These are phyloP conservation scores for Leishmania amazonensis DNA, from an alignment of 208 protist species.

Conservation along the genomic window DNA sequence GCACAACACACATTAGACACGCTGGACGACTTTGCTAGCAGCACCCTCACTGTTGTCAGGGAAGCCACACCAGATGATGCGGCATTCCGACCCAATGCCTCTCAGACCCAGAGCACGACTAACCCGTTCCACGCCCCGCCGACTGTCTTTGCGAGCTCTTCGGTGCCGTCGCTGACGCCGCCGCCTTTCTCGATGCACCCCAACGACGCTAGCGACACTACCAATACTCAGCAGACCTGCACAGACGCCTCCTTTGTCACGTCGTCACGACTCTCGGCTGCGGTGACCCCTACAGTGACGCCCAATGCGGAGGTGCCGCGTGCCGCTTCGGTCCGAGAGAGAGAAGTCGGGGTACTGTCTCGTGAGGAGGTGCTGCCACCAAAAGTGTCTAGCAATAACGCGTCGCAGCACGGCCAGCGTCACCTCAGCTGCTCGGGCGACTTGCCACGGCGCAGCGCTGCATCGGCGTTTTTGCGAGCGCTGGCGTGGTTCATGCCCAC, in stretches of 20 bases:
- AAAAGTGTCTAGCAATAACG: not conserved
- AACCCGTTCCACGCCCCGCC: not conserved
- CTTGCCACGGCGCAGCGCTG: not conserved
- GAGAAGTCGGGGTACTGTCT: not conserved
- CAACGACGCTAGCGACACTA: not conserved
- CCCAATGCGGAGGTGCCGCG: not conserved
- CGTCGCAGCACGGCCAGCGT: too few relatives aligned
- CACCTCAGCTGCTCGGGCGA: not conserved
- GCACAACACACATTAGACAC: not conserved
- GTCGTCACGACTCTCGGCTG: not conserved
- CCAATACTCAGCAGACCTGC: not conserved
- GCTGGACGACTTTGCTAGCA: not conserved
- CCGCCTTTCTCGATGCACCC: not conserved
- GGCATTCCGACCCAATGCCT: not conserved
- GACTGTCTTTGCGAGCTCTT: not conserved
- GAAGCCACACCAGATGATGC: not conserved
- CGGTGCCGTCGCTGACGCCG: not conserved
- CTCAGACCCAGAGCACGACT: not conserved
- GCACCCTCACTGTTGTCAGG: not conserved
- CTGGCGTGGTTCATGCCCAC: not conserved
- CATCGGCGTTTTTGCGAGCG: not conserved
- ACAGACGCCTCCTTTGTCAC: not conserved
- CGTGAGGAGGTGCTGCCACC: conserved; percentile 9
- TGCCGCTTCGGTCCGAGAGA: not conserved
- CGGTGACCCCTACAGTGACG: not conserved